A percentile compares a stretch with the other conserved stretches of the same genome.
Conservation (phyloP, 345 rosid genomes). For the Dimocarpus longan region DNA sequence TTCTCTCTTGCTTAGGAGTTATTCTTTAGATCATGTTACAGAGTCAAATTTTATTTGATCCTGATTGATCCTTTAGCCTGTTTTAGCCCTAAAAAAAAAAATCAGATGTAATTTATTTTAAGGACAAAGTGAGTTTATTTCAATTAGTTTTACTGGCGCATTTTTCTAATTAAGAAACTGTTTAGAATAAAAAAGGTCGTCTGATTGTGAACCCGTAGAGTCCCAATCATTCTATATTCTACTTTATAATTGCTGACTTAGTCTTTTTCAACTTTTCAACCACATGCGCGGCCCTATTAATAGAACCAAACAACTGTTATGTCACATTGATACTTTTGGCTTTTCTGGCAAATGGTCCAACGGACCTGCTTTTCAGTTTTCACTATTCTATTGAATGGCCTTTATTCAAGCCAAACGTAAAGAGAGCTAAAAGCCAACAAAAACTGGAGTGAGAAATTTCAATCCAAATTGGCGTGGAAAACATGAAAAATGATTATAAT, state of each 20-base stretch:
- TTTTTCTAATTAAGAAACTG: too few relatives aligned
- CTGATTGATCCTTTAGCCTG: too few relatives aligned
- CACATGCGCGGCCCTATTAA: background rate
- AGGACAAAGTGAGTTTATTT: too few relatives aligned
- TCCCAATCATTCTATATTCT: too few relatives aligned
- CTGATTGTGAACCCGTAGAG: too few relatives aligned
- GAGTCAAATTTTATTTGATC: too few relatives aligned
- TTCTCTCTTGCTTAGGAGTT: too few relatives aligned
- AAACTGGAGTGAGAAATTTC: background rate
- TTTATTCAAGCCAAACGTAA: background rate
- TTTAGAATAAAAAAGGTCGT: too few relatives aligned
- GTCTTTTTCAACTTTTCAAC: background rate
- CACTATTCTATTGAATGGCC: background rate
- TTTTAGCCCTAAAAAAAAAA: too few relatives aligned
- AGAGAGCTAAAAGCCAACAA: background rate
- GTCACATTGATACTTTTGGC: slow-evolving; percentile 7
- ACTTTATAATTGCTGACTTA: background rate
- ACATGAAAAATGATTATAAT: background rate
- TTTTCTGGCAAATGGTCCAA: slow-evolving; percentile 18
- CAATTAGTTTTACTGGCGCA: too few relatives aligned
- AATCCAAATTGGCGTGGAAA: background rate
- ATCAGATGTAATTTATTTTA: too few relatives aligned
- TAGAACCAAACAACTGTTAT: background rate
- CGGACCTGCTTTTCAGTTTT: background rate
- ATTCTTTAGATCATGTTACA: too few relatives aligned